These are phyloP conservation scores for Cryphonectria carpinicola DNA, from an alignment of 2,329 filamentous ascomycete genomes.

Conservation along the genomic window DNA sequence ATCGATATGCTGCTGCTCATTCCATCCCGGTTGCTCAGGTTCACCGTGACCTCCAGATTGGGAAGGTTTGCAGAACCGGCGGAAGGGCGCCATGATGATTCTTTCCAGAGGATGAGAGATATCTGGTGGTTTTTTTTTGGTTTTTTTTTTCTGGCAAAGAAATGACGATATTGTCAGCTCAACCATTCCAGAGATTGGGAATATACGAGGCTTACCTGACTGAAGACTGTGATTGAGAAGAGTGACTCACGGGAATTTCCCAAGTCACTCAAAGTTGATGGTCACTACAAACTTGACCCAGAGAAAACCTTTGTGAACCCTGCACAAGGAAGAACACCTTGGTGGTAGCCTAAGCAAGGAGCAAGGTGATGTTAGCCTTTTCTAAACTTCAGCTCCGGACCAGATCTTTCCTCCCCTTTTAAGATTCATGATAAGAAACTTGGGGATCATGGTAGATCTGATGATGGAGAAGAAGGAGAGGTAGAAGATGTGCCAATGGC, in stretches of 20 bases:
- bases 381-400: not conserved
- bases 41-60: not conserved
- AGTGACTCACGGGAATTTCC: not conserved
- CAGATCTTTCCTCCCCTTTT: not conserved
- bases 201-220: not conserved
- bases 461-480: not conserved
- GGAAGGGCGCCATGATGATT: slow-evolving; percentile 1
- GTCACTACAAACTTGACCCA: not conserved
- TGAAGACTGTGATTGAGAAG: not conserved
- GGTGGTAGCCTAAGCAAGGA: not conserved
- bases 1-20: not conserved
- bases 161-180: not conserved
- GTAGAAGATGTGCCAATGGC: too few relatives aligned
- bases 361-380: not conserved
- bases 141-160: not conserved
- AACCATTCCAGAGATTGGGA: not conserved
- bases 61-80: not conserved
- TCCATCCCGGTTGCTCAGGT: not conserved
- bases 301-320: not conserved
- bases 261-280: not conserved
- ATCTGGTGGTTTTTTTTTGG: too few relatives aligned
- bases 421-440: not conserved
- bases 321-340: not conserved
- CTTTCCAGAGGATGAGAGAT: not conserved
- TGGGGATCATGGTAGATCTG: not conserved